Evolutionary conservation across 1,284 basidiomycete genomes (phyloP).

Genomic region (Neonothopanus nambi): DNA sequence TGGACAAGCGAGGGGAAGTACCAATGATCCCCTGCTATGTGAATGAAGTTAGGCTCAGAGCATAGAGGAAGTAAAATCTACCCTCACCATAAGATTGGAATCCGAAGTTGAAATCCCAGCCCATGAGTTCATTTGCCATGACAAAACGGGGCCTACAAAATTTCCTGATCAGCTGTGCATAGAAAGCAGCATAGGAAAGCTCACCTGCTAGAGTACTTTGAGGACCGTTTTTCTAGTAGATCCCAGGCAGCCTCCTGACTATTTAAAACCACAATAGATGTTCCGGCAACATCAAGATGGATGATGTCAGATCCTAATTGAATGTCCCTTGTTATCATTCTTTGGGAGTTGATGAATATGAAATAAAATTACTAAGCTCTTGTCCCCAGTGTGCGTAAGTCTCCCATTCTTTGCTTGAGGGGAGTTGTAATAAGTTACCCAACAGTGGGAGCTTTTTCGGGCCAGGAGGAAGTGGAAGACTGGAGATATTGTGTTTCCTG

Average conservation of each 20-base stretch:
- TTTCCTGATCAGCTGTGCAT: too few relatives aligned
- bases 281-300: constrained; percentile 3
- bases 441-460: constrained; percentile 15
- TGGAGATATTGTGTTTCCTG: background rate
- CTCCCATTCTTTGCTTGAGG: constrained; percentile 15
- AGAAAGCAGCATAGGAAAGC: too few relatives aligned
- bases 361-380: constrained; percentile 9
- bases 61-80: constrained; percentile 21
- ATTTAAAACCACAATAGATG: constrained; percentile 7
- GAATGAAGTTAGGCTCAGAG: background rate
- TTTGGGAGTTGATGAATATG: background rate
- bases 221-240: constrained; percentile 2
- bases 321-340: background rate
- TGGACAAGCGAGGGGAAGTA: background rate
- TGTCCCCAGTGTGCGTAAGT: constrained; percentile 13
- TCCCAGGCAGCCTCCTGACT: background rate
- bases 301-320: constrained; percentile 9
- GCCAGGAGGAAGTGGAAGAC: constrained; percentile 16
- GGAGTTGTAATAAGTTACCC: constrained; percentile 15
- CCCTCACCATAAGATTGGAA: constrained; percentile 27
- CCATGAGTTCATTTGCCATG: constrained; percentile 22
- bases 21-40: constrained; percentile 15
- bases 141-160: constrained; percentile 18
- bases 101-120: constrained; percentile 23
- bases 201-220: constrained; percentile 12